Conservation (phyloP, 164 flowering plant species). For the Echeveria elegans region DNA sequence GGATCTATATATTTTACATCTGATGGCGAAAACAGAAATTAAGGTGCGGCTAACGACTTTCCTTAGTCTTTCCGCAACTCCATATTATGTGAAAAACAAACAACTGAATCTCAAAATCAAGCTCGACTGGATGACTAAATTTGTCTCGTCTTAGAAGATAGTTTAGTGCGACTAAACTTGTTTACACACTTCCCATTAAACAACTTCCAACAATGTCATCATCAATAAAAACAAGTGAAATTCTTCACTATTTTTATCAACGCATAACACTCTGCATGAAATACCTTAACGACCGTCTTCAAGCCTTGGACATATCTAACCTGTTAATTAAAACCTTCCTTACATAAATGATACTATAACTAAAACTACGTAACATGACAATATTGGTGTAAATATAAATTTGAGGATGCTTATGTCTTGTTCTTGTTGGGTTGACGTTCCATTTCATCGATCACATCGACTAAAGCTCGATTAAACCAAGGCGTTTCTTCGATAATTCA, state of each 20-base stretch:
- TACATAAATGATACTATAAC: conserved; percentile 9
- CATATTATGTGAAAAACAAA: too few species aligned
- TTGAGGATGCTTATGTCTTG: conserved; percentile 12
- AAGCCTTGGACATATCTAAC: conserved; percentile 22
- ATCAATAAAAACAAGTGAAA: conserved; percentile 1
- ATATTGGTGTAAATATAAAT: background rate
- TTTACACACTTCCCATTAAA: background rate
- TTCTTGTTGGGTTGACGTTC: conserved; percentile 18
- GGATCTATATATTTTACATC: too few species aligned
- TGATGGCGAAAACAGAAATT: background rate
- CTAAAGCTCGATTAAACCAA: conserved; percentile 22
- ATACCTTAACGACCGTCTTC: conserved; percentile 14
- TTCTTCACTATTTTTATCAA: background rate
- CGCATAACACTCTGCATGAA: background rate
- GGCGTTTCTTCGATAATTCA: conserved; percentile 11
- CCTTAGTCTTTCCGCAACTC: background rate
- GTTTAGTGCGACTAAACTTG: background rate
- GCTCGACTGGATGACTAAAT: background rate
- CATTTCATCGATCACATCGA: conserved; percentile 27
- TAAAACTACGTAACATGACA: background rate
- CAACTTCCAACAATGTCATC: conserved; percentile 5
- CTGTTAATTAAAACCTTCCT: conserved; percentile 8
- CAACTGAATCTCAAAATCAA: background rate
- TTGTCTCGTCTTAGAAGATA: too few species aligned
- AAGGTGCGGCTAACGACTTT: background rate